Conservation (phyloP, 352 stramenopile species). For the Globisporangium irregulare region DNA sequence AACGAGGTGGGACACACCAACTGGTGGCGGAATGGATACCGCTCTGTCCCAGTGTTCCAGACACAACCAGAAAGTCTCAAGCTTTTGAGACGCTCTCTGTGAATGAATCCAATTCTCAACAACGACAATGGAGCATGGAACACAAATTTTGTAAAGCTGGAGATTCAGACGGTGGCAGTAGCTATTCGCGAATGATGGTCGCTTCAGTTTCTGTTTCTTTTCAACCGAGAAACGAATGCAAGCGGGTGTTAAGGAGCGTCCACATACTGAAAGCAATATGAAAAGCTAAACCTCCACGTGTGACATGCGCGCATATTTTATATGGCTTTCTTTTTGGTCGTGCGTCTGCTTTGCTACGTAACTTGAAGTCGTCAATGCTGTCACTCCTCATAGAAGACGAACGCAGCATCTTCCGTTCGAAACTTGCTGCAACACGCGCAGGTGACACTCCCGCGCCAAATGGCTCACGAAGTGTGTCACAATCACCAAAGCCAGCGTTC, state of each 20-base stretch:
- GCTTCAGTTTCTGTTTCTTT: constrained; percentile 10
- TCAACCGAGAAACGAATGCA: background rate
- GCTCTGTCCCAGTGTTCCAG: background rate
- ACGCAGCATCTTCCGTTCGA: background rate
- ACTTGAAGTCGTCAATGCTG: constrained; percentile 12
- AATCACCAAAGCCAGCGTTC: background rate
- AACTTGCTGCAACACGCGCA: background rate
- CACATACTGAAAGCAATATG: background rate
- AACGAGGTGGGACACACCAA: background rate
- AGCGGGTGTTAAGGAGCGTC: background rate
- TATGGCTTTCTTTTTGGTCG: background rate
- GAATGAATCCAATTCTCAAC: background rate
- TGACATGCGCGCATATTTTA: constrained; percentile 2
- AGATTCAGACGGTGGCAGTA: background rate
- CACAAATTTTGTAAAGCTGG: background rate
- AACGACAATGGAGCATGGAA: background rate
- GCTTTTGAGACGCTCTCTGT: background rate
- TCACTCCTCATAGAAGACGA: background rate
- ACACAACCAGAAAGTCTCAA: background rate
- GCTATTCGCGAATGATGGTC: constrained; percentile 7
- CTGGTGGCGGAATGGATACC: background rate
- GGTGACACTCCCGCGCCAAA: background rate
- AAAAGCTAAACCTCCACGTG: background rate
- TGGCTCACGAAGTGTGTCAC: background rate
- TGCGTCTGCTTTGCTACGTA: background rate